Evolutionary conservation across 2,329 filamentous ascomycete species (phyloP).

Genomic region (Penicillium sp.): DNA sequence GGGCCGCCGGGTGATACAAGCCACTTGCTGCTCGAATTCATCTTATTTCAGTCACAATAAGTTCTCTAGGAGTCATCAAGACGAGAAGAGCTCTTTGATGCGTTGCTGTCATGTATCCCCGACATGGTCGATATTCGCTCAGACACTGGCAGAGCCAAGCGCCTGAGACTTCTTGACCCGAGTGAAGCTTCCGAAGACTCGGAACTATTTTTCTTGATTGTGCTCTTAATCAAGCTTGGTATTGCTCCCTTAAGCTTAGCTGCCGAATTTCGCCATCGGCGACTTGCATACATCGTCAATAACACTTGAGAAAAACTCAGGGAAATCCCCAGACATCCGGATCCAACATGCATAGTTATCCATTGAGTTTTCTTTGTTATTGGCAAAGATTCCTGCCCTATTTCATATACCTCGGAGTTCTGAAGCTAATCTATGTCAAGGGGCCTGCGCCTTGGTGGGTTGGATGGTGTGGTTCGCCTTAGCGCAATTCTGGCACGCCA

Average conservation of each 20-base stretch:
- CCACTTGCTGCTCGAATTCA: too few relatives aligned
- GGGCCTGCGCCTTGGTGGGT: neutral
- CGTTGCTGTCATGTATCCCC: neutral
- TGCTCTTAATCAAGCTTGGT: constrained; percentile 6
- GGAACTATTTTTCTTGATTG: neutral
- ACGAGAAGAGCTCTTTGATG: neutral
- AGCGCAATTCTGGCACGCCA: constrained; percentile 17
- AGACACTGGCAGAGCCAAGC: neutral
- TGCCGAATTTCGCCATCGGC: neutral
- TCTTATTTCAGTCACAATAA: too few relatives aligned
- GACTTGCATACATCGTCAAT: neutral
- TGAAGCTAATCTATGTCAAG: neutral
- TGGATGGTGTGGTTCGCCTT: constrained; percentile 12
- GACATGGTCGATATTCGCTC: neutral
- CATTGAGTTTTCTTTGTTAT: neutral
- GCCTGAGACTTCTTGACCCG: neutral
- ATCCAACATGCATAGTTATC: neutral
- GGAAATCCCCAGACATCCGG: neutral
- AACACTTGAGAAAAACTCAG: neutral
- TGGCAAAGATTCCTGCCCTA: neutral
- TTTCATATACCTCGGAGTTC: neutral
- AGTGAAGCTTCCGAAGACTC: constrained; percentile 5
- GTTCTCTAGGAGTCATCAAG: neutral
- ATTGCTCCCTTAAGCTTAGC: neutral
- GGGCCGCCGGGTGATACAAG: too few relatives aligned